These are phyloP conservation scores for Arabidopsis suecica DNA, from an alignment of 345 rosid species.

Conservation along the genomic window DNA sequence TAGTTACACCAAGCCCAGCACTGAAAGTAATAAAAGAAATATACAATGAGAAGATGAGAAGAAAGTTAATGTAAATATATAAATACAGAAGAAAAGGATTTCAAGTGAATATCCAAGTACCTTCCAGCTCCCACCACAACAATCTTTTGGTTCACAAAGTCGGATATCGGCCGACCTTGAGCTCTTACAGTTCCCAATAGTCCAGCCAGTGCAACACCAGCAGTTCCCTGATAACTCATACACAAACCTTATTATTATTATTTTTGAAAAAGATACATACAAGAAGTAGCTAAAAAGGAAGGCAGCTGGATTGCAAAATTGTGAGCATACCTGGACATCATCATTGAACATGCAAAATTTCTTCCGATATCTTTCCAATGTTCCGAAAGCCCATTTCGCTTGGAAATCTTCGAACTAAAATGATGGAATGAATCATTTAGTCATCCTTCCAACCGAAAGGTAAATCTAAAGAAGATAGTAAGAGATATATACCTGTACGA, in stretches of 20 bases:
- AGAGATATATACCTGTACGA: slow-evolving; percentile 75
- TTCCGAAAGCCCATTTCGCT: slow-evolving; percentile 99
- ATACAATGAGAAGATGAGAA: slow-evolving; percentile 21
- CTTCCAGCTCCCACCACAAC: slow-evolving; percentile 99
- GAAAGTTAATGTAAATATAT: slow-evolving; percentile 4
- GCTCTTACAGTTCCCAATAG: slow-evolving; percentile 91
- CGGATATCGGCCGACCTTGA: slow-evolving; percentile 83
- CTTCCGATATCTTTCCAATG: slow-evolving; percentile 81
- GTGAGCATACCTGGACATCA: slow-evolving; percentile 80
- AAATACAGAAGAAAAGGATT: neutral
- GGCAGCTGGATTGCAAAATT: slow-evolving; percentile 25
- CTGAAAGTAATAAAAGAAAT: slow-evolving; percentile 52
- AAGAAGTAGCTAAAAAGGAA: neutral
- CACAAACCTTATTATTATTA: neutral
- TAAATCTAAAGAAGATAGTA: slow-evolving; percentile 34
- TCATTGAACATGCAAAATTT: slow-evolving; percentile 98
- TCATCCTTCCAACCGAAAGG: slow-evolving; percentile 33
- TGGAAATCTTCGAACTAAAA: slow-evolving; percentile 96
- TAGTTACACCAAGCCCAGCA: slow-evolving; percentile 98
- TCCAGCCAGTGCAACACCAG: slow-evolving; percentile 99
- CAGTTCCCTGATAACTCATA: slow-evolving; percentile 77
- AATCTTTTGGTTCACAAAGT: slow-evolving; percentile 91
- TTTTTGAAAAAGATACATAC: no score
- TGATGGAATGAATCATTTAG: slow-evolving; percentile 39
- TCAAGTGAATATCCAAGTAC: slow-evolving; percentile 51